Percentiles rank a stretch among this genome's conserved stretches.
Conservation (phyloP, 306 rosid genomes). For the Casuarina cunninghamiana region DNA sequence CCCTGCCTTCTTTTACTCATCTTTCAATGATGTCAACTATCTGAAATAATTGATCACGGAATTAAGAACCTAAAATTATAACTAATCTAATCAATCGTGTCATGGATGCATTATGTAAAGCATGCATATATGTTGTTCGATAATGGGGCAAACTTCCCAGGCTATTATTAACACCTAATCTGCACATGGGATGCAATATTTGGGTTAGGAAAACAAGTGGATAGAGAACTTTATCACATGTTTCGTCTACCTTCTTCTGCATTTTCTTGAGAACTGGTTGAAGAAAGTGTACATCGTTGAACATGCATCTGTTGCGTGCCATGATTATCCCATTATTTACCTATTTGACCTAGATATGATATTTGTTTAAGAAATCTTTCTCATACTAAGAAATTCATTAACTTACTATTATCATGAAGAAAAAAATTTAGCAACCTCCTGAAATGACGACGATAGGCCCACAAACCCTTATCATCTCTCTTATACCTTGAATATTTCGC, state of each 20-base stretch:
- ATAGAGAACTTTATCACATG: neutral
- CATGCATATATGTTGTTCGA: too few relatives aligned
- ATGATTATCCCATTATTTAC: neutral
- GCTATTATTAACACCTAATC: neutral
- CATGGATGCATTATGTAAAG: too few relatives aligned
- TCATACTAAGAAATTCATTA: neutral
- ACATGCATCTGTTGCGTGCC: constrained; percentile 1
- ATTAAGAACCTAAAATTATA: too few relatives aligned
- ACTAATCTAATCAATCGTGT: too few relatives aligned
- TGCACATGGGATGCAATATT: neutral
- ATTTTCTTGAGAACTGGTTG: neutral
- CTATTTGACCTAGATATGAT: constrained; percentile 1
- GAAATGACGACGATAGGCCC: too few relatives aligned
- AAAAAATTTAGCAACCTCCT: too few relatives aligned
- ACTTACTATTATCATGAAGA: too few relatives aligned
- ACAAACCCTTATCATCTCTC: too few relatives aligned
- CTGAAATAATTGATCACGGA: too few relatives aligned
- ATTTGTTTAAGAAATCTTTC: neutral
- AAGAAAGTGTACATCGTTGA: neutral
- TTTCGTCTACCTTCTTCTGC: neutral
- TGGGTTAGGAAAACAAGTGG: neutral
- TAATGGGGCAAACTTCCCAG: neutral
- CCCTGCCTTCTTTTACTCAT: too few relatives aligned
- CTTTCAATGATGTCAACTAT: too few relatives aligned
- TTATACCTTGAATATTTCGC: too few relatives aligned